These are phyloP conservation scores for Tolypocladium paradoxum DNA, from an alignment of 2,329 filamentous ascomycete genomes.

Conservation along the genomic window DNA sequence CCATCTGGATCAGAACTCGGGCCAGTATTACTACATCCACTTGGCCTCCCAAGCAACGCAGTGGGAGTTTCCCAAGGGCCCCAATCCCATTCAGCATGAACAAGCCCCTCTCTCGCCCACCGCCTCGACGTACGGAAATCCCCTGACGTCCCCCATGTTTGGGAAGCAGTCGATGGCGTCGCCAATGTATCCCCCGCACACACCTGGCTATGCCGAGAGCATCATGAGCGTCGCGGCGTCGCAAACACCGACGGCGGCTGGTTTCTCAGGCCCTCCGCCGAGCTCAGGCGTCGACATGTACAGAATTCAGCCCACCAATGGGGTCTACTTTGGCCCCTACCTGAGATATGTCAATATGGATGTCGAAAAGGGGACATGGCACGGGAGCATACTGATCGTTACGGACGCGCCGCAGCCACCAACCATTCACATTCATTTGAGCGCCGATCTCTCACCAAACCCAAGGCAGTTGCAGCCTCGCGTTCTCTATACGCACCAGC, in stretches of 20 bases:
- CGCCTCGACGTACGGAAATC: conserved; percentile 65
- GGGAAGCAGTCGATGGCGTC: conserved; percentile 52
- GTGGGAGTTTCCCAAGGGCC: conserved; percentile 97
- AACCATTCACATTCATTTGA: conserved; percentile 91
- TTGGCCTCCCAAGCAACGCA: conserved; percentile 90
- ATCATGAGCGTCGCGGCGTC: conserved; percentile 72
- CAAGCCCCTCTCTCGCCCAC: conserved; percentile 74
- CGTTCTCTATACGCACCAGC: conserved; percentile 77
- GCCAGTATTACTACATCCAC: conserved; percentile 98
- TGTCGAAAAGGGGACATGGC: conserved; percentile 78
- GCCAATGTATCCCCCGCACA: conserved; percentile 73
- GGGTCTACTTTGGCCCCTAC: conserved; percentile 96
- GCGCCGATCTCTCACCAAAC: conserved; percentile 82
- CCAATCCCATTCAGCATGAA: conserved; percentile 78
- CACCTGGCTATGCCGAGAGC: conserved; percentile 74
- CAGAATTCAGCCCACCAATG: conserved; percentile 85
- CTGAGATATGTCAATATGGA: conserved; percentile 97
- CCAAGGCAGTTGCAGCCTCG: conserved; percentile 75
- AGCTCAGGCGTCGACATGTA: conserved; percentile 87
- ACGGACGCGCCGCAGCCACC: conserved; percentile 87
- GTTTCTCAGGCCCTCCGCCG: conserved; percentile 81
- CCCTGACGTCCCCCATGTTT: conserved; percentile 57
- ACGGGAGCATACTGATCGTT: conserved; percentile 86
- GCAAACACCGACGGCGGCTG: conserved; percentile 64
- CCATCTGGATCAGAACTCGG: conserved; percentile 87